Conservation (phyloP, 1,139 yeast genomes). For the Hanseniaspora uvarum region DNA sequence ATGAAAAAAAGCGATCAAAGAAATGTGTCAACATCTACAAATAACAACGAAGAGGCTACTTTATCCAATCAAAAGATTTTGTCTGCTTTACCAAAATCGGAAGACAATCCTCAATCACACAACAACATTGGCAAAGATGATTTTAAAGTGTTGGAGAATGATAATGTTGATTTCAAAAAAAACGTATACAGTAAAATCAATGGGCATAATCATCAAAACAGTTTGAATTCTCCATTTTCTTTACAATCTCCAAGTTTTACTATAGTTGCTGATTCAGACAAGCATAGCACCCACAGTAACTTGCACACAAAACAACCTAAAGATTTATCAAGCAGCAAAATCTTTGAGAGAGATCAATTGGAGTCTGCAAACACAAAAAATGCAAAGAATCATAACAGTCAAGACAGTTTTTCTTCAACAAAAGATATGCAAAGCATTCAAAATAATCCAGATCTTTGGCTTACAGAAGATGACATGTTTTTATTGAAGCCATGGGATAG, state of each 20-base stretch:
- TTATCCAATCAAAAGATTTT: neutral
- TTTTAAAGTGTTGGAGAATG: neutral
- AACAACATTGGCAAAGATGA: neutral
- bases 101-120: neutral
- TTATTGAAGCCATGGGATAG: conserved; percentile 58
- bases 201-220: neutral
- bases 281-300: neutral
- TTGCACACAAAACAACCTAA: neutral
- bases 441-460: conserved; percentile 10
- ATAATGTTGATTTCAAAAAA: neutral
- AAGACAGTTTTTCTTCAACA: neutral
- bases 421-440: neutral
- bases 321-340: neutral
- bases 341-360: neutral
- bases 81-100: neutral
- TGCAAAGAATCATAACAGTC: neutral
- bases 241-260: conserved; percentile 16
- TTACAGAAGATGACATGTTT: conserved; percentile 16
- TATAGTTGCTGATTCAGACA: conserved; percentile 10
- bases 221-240: conserved; percentile 13
- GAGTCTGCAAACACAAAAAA: neutral
- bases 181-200: neutral
- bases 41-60: neutral
- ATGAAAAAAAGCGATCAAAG: neutral
- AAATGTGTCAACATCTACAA: neutral